These are phyloP conservation scores for Detonula confervacea DNA, from an alignment of 352 stramenopile species.

Conservation along the genomic window DNA sequence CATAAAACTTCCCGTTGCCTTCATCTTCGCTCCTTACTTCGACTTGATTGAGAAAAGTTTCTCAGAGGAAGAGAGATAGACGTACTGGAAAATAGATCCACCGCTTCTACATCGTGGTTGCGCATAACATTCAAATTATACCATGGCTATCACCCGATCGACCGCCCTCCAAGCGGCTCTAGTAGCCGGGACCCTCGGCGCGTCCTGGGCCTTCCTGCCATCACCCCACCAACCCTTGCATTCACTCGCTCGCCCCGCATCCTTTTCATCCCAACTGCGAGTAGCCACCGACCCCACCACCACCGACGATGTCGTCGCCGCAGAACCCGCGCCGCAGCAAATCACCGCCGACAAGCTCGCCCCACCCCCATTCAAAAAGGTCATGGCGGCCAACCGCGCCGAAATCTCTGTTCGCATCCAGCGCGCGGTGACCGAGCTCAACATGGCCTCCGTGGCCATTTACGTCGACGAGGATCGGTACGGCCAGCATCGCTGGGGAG, in stretches of 20 bases:
- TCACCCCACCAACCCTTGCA: neutral
- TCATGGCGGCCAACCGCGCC: slow-evolving; percentile 96
- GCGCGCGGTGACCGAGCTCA: slow-evolving; percentile 92
- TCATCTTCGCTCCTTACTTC: too few species aligned
- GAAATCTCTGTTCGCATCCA: slow-evolving; percentile 98
- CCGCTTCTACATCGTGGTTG: too few species aligned
- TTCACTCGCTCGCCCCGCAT: neutral
- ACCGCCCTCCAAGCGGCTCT: neutral
- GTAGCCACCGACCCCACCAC: slow-evolving; percentile 33
- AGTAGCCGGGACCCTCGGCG: neutral
- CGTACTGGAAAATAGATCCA: too few species aligned
- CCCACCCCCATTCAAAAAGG: slow-evolving; percentile 89
- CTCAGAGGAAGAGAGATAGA: too few species aligned
- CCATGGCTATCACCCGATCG: slow-evolving; percentile 1
- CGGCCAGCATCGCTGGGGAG: slow-evolving; percentile 86
- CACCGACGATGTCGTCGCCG: neutral
- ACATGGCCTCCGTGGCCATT: slow-evolving; percentile 87
- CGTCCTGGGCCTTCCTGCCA: slow-evolving; percentile 1
- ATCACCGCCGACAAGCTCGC: slow-evolving; percentile 5
- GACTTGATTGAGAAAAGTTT: too few species aligned
- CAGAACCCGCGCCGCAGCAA: neutral
- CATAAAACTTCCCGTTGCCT: too few species aligned
- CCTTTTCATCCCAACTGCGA: slow-evolving; percentile 20
- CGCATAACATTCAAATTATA: too few species aligned
- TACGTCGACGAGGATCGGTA: slow-evolving; percentile 93